Conservation (phyloP, 176 grass and related monocot species). For the Microstegium vimineum region DNA sequence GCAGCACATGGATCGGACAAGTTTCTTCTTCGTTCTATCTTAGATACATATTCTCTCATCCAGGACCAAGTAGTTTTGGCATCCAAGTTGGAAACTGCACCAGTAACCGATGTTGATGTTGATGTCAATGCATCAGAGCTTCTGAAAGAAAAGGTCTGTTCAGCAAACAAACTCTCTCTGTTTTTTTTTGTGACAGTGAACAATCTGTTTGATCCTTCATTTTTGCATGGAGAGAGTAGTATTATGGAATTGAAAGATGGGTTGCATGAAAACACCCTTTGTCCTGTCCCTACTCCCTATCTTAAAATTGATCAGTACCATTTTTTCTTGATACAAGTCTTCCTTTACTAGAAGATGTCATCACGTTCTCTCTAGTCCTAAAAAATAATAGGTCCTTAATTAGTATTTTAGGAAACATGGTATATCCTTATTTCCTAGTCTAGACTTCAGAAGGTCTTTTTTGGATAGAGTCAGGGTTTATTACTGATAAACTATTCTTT, state of each 20-base stretch:
- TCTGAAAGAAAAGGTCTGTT: slow-evolving; percentile 91
- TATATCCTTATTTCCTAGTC: background rate
- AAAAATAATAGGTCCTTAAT: background rate
- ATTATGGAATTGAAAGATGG: background rate
- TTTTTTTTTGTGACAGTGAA: background rate
- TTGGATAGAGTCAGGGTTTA: background rate
- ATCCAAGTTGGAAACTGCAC: slow-evolving; percentile 53
- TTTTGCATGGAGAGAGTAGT: background rate
- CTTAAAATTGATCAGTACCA: background rate
- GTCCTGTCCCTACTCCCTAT: background rate
- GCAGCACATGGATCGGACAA: slow-evolving; percentile 85
- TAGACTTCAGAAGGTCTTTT: background rate
- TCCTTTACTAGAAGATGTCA: background rate
- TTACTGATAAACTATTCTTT: background rate
- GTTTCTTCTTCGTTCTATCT: slow-evolving; percentile 64
- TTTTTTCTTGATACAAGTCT: slow-evolving; percentile 7
- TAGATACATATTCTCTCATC: slow-evolving; percentile 65
- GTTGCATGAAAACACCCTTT: background rate
- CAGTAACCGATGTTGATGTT: slow-evolving; percentile 48
- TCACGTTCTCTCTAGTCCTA: background rate
- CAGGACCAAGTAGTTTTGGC: slow-evolving; percentile 68
- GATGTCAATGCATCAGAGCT: slow-evolving; percentile 53
- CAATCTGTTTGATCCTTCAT: slow-evolving; percentile 4
- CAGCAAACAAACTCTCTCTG: background rate
- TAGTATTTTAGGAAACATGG: background rate